These are phyloP conservation scores for Solanum tarapatanum DNA, from an alignment of 257 asterid genomes.

Conservation along the genomic window DNA sequence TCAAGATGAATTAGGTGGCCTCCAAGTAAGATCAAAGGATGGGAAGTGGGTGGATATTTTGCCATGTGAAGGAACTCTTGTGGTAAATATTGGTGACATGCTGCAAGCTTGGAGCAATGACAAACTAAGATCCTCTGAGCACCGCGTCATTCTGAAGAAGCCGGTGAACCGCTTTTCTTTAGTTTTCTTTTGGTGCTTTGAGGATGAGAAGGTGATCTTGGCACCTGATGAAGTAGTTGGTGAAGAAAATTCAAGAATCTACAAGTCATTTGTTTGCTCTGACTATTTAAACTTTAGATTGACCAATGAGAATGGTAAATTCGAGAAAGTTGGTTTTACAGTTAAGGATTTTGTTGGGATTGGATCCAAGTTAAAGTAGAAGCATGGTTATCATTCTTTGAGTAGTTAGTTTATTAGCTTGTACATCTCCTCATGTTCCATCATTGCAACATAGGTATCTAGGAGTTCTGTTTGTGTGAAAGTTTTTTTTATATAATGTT, in stretches of 20 bases:
- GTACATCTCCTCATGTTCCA: background rate
- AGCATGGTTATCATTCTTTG: background rate
- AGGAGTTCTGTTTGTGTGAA: background rate
- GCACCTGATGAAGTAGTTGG: conserved; percentile 62
- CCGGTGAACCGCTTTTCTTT: conserved; percentile 39
- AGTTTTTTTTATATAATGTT: background rate
- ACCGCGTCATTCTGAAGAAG: conserved; percentile 44
- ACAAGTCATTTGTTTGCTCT: conserved; percentile 39
- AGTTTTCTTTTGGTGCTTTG: conserved; percentile 74
- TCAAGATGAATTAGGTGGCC: conserved; percentile 65
- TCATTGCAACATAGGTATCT: background rate
- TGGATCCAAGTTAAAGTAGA: background rate
- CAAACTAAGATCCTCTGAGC: conserved; percentile 53
- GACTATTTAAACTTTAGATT: conserved; percentile 52
- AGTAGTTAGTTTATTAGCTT: background rate
- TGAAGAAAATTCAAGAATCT: conserved; percentile 18
- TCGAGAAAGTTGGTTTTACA: conserved; percentile 64
- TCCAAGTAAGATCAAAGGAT: conserved; percentile 45
- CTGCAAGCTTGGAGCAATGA: conserved; percentile 77
- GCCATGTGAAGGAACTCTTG: conserved; percentile 50
- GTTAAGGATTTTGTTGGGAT: conserved; percentile 57
- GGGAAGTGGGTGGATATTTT: conserved; percentile 52
- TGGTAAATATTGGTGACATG: conserved; percentile 66
- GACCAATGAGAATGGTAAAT: conserved; percentile 51
- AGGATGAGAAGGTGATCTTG: conserved; percentile 42